Evolutionary conservation across 805 yeast genomes (phyloP).

Genomic region (Ogataea methanolica): DNA sequence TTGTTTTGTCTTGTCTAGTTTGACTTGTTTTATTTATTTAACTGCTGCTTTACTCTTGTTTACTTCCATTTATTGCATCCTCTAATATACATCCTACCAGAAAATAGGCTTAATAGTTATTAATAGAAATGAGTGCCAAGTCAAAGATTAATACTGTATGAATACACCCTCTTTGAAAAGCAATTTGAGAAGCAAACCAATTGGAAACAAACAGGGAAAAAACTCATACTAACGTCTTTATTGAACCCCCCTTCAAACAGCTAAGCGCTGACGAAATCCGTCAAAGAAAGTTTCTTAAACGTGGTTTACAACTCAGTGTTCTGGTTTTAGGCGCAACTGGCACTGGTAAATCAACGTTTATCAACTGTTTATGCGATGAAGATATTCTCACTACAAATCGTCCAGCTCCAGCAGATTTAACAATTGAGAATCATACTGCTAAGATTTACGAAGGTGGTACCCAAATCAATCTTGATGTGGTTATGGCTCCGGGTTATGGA

Average conservation of each 20-base stretch:
- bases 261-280: slow-evolving; percentile 31
- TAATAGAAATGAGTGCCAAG: slow-evolving; percentile 15
- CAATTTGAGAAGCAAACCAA: not conserved
- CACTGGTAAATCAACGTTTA: slow-evolving; percentile 71
- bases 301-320: slow-evolving; percentile 44
- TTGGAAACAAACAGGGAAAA: no score
- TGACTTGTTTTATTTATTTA: no score
- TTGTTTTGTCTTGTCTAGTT: no score
- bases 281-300: slow-evolving; percentile 44
- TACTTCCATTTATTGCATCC: no score
- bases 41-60: no score
- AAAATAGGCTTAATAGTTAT: not conserved
- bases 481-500: slow-evolving; percentile 70
- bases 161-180: not conserved
- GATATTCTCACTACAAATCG: slow-evolving; percentile 37
- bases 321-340: slow-evolving; percentile 56
- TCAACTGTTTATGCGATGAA: slow-evolving; percentile 71
- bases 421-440: slow-evolving; percentile 30
- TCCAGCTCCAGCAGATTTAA: slow-evolving; percentile 30
- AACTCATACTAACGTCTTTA: not conserved
- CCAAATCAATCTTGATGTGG: slow-evolving; percentile 56
- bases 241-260: slow-evolving; percentile 6
- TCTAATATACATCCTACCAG: no score
- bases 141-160: slow-evolving; percentile 18
- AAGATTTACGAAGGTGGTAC: slow-evolving; percentile 40